Evolutionary conservation across 2,329 filamentous ascomycete genomes (phyloP).

Genomic region (Penicillium sp.): DNA sequence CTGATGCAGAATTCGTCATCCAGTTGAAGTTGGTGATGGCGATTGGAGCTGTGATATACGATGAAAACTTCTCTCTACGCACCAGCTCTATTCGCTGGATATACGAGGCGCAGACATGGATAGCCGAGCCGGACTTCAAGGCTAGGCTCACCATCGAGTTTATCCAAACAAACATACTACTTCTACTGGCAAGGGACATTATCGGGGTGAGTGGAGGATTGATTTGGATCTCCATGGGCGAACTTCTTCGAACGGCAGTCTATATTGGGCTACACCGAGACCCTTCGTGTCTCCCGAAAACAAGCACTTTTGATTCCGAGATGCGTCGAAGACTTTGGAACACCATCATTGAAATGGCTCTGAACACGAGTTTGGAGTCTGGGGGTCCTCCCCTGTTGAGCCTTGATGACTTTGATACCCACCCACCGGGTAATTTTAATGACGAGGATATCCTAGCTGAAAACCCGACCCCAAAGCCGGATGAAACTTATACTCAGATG

Average conservation of each 20-base stretch:
- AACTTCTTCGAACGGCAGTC: constrained; percentile 40
- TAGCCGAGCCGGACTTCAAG: constrained; percentile 56
- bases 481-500: constrained; percentile 32
- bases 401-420: constrained; percentile 38
- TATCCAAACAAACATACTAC: constrained; percentile 49
- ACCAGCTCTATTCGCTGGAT: constrained; percentile 55
- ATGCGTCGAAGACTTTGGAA: constrained; percentile 34
- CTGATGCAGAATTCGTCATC: constrained; percentile 50
- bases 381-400: constrained; percentile 38
- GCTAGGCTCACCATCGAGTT: constrained; percentile 50
- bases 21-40: constrained; percentile 61
- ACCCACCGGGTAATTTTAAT: constrained; percentile 41
- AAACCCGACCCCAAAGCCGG: constrained; percentile 28
- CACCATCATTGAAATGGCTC: constrained; percentile 36
- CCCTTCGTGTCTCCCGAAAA: constrained; percentile 32
- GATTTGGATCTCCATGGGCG: constrained; percentile 41
- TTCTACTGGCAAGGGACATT: constrained; percentile 39
- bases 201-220: constrained; percentile 36
- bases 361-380: constrained; percentile 39
- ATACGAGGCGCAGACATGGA: constrained; percentile 58
- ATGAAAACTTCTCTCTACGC: constrained; percentile 54
- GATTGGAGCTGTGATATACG: constrained; percentile 54
- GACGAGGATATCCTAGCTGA: constrained; percentile 39
- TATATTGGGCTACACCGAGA: constrained; percentile 45
- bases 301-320: constrained; percentile 19